Evolutionary conservation across 768 basidiomycete genomes (phyloP).

Genomic region (Hebeloma cylindrosporum): DNA sequence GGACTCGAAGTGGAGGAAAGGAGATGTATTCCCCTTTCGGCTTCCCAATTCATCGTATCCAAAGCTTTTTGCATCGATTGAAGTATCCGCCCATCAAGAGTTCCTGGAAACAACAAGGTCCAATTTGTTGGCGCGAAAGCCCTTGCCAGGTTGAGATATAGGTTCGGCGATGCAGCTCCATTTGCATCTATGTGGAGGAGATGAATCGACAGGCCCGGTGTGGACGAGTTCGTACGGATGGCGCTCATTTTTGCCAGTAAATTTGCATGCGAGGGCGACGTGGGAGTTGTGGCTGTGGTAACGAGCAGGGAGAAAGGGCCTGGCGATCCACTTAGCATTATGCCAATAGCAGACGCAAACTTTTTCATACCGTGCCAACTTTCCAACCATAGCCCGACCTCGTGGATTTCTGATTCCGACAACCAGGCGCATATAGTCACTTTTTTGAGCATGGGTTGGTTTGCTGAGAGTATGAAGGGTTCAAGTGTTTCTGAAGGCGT

Average conservation of each 20-base stretch:
- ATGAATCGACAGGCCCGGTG: conserved; percentile 42
- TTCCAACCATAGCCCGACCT: conserved; percentile 9
- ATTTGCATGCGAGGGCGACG: conserved; percentile 24
- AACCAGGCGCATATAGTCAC: conserved; percentile 23
- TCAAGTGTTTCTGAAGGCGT: conserved; percentile 11
- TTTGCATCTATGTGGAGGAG: conserved; percentile 42
- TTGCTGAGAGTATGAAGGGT: conserved; percentile 12
- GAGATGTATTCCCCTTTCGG: conserved; percentile 9
- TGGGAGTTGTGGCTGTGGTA: conserved; percentile 30
- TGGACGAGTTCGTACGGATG: conserved; percentile 19
- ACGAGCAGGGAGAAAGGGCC: conserved; percentile 53
- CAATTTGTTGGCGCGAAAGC: conserved; percentile 50
- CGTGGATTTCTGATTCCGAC: conserved; percentile 12
- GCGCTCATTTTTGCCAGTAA: conserved; percentile 30
- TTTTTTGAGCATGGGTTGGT: background rate
- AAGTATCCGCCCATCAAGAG: conserved; percentile 30
- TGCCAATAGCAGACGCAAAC: background rate
- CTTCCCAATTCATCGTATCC: conserved; percentile 12
- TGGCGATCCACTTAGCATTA: conserved; percentile 15
- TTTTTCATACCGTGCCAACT: conserved; percentile 19
- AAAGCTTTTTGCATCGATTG: conserved; percentile 12
- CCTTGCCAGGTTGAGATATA: conserved; percentile 63
- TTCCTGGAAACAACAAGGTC: conserved; percentile 53
- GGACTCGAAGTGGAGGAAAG: conserved; percentile 27
- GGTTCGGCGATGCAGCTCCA: conserved; percentile 44